A percentile compares a stretch with the other conserved stretches of the same genome.
Conservation (phyloP, 2,329 filamentous ascomycete genomes). For the Teratosphaeria gauchensis region DNA sequence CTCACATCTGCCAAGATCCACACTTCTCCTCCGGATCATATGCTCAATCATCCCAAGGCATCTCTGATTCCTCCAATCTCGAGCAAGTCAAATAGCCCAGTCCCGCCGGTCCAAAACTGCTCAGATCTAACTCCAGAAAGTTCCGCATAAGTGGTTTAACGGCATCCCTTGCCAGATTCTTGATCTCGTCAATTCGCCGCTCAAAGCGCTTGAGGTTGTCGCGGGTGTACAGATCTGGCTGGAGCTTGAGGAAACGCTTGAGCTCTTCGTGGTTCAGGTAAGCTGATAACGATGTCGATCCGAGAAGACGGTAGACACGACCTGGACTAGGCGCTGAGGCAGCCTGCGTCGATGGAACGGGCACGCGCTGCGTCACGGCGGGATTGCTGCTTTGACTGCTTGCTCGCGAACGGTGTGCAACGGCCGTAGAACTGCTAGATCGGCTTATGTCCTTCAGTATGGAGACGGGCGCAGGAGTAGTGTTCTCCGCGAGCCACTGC, state of each 20-base stretch:
- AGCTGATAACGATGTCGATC: slow-evolving; percentile 46
- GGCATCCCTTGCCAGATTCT: slow-evolving; percentile 68
- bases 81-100: slow-evolving; percentile 58
- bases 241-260: slow-evolving; percentile 70
- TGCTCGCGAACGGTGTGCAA: neutral
- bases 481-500: slow-evolving; percentile 89
- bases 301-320: slow-evolving; percentile 68
- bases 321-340: slow-evolving; percentile 44
- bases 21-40: neutral
- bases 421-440: neutral
- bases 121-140: slow-evolving; percentile 68
- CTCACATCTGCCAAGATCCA: neutral
- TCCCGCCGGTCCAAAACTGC: slow-evolving; percentile 23
- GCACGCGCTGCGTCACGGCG: slow-evolving; percentile 23
- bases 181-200: slow-evolving; percentile 78
- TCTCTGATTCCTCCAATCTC: slow-evolving; percentile 50
- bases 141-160: slow-evolving; percentile 81
- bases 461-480: slow-evolving; percentile 56
- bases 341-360: slow-evolving; percentile 17
- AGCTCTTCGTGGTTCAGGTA: slow-evolving; percentile 81
- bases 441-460: slow-evolving; percentile 32
- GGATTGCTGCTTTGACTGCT: slow-evolving; percentile 16
- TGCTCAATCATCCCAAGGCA: slow-evolving; percentile 47
- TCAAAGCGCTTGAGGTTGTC: slow-evolving; percentile 84
- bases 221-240: slow-evolving; percentile 65